phyloP scores from a whole-genome alignment of 2,329 filamentous ascomycete genomes.

The Colletotrichum nymphaeae region DNA sequence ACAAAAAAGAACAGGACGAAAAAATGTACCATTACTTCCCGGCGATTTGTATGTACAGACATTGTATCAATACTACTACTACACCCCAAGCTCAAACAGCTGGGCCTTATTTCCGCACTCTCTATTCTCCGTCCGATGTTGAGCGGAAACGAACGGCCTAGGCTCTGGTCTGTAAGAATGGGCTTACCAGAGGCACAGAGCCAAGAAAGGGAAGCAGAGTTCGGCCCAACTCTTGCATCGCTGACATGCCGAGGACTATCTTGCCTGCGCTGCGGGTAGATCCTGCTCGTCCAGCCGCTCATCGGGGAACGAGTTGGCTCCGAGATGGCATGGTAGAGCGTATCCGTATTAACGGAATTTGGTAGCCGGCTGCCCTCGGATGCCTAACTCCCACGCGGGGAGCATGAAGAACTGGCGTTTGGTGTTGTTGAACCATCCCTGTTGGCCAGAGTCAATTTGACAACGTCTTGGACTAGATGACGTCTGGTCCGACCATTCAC shows the following conservation, averaged over 20 bases:
- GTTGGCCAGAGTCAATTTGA: slow-evolving; percentile 8
- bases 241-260: not conserved
- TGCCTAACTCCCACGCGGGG: not conserved
- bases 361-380: not conserved
- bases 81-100: not conserved
- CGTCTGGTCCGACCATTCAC: slow-evolving; percentile 1
- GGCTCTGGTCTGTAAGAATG: not conserved
- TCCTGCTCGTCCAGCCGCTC: not conserved
- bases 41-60: slow-evolving; percentile 31
- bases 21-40: slow-evolving; percentile 29
- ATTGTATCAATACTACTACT: slow-evolving; percentile 23
- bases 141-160: not conserved
- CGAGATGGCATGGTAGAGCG: not conserved
- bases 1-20: not conserved
- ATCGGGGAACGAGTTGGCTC: not conserved
- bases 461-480: slow-evolving; percentile 4
- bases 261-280: not conserved
- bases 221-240: slow-evolving; percentile 4
- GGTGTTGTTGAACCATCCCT: slow-evolving; percentile 23
- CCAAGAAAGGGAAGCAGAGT: slow-evolving; percentile 6
- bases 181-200: not conserved
- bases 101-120: slow-evolving; percentile 9
- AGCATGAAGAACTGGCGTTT: slow-evolving; percentile 26
- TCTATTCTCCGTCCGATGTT: slow-evolving; percentile 22
- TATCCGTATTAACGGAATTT: slow-evolving; percentile 20